Evolutionary conservation across 306 rosid species (phyloP).

Genomic region (Gastrolobium villosum): DNA sequence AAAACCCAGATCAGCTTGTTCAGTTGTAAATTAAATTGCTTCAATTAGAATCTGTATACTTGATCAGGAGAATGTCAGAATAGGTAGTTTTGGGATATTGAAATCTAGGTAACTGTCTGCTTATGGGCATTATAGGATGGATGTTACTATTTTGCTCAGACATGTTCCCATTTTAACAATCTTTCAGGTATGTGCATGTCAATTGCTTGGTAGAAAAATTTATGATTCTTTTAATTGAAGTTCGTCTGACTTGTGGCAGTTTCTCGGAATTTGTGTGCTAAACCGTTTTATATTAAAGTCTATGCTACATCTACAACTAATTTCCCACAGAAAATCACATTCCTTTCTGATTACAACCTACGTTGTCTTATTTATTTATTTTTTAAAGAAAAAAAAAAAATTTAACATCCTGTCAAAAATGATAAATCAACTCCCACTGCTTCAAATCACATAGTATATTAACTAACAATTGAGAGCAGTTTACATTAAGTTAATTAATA

Average conservation of each 20-base stretch:
- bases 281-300: not conserved
- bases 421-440: not conserved
- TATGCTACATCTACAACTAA: conserved; percentile 10
- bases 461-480: conserved; percentile 11
- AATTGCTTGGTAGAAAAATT: conserved; percentile 59
- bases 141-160: conserved; percentile 64
- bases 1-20: conserved; percentile 73
- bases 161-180: conserved; percentile 61
- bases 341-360: not conserved
- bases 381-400: not conserved
- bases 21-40: conserved; percentile 77
- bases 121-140: conserved; percentile 63
- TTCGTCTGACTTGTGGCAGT: conserved; percentile 39
- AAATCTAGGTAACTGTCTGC: conserved; percentile 62
- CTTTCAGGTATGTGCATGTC: conserved; percentile 78
- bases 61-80: conserved; percentile 74
- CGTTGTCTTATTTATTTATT: not conserved
- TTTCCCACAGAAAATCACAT: conserved; percentile 9
- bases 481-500: conserved; percentile 7
- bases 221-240: conserved; percentile 65
- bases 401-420: not conserved
- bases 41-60: conserved; percentile 70
- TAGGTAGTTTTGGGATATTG: conserved; percentile 65
- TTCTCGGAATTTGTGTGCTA: conserved; percentile 10
- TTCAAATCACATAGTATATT: conserved; percentile 2